phyloP scores from a whole-genome alignment of 176 grass and related monocot genomes.

The Carex scoparia region DNA sequence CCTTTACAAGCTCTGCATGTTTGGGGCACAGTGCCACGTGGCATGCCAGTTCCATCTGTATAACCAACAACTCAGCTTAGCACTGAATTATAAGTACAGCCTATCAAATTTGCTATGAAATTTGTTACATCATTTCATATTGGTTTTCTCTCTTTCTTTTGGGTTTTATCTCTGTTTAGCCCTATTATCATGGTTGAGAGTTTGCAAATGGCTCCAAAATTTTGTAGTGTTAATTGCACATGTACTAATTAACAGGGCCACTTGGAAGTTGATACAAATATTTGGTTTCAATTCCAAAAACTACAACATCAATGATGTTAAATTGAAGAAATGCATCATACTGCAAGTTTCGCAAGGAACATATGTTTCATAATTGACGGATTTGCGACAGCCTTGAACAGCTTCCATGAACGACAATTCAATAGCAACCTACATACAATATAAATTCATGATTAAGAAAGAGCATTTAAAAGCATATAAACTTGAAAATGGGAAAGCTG shows the following conservation, averaged over 20 bases:
- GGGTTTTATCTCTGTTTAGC: not conserved
- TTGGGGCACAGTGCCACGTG: conserved; percentile 86
- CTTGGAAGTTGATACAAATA: not conserved
- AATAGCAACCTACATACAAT: conserved; percentile 55
- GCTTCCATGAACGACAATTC: conserved; percentile 98
- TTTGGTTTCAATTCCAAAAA: not conserved
- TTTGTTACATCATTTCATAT: not conserved
- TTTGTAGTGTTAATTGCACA: conserved; percentile 7
- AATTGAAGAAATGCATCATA: conserved; percentile 37
- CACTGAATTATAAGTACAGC: not conserved
- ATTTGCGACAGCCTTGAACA: conserved; percentile 92
- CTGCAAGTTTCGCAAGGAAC: conserved; percentile 82
- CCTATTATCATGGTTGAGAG: not conserved
- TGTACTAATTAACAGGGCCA: not conserved
- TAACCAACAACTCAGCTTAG: conserved; percentile 22
- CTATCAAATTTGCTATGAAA: not conserved
- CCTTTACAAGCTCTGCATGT: conserved; percentile 91
- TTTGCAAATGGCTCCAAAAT: not conserved
- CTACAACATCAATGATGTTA: conserved; percentile 4
- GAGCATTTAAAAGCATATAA: conserved; percentile 12
- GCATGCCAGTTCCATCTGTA: conserved; percentile 86
- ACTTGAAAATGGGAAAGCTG: conserved; percentile 9
- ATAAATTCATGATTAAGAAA: not conserved
- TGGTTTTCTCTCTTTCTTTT: not conserved
- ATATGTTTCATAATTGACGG: conserved; percentile 64